These are phyloP conservation scores for Austroboletus eburneus DNA, from an alignment of 768 basidiomycete genomes.

Conservation along the genomic window DNA sequence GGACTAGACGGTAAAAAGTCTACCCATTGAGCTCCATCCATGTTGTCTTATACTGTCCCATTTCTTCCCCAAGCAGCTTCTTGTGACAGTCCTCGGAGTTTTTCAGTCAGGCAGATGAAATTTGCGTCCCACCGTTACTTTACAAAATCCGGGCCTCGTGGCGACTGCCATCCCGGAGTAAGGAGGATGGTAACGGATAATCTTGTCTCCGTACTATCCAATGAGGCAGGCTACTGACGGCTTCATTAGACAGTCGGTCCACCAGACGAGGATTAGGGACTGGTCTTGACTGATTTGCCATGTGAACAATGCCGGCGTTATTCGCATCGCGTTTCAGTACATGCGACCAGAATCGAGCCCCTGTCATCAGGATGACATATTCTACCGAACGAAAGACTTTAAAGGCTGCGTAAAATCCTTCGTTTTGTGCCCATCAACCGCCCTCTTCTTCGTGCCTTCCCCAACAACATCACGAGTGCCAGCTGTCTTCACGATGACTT, in stretches of 20 bases:
- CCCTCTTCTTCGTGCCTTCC: background rate
- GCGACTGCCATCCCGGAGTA: background rate
- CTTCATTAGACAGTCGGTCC: background rate
- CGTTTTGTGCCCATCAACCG: background rate
- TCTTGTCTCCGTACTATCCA: background rate
- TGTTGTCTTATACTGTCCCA: background rate
- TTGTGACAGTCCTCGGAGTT: constrained; percentile 4
- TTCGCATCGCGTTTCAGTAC: background rate
- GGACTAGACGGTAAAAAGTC: background rate
- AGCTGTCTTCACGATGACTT: constrained; percentile 17
- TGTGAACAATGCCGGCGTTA: background rate
- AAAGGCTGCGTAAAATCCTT: constrained; percentile 2
- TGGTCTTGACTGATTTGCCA: background rate
- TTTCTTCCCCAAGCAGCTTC: background rate
- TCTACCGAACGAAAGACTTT: background rate
- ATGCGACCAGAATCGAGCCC: background rate
- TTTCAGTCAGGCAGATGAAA: background rate
- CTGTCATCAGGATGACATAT: background rate
- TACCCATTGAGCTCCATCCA: constrained; percentile 1
- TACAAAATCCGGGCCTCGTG: too few relatives aligned
- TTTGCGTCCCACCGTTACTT: too few relatives aligned
- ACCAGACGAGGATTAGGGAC: background rate
- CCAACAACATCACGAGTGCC: too few relatives aligned
- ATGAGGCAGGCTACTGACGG: background rate
- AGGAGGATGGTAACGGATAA: background rate